Evolutionary conservation across 2,329 filamentous ascomycete species (phyloP), one percentile per base, ranked within the genome.

Genomic region (Paecilomyces variotii): DNA sequence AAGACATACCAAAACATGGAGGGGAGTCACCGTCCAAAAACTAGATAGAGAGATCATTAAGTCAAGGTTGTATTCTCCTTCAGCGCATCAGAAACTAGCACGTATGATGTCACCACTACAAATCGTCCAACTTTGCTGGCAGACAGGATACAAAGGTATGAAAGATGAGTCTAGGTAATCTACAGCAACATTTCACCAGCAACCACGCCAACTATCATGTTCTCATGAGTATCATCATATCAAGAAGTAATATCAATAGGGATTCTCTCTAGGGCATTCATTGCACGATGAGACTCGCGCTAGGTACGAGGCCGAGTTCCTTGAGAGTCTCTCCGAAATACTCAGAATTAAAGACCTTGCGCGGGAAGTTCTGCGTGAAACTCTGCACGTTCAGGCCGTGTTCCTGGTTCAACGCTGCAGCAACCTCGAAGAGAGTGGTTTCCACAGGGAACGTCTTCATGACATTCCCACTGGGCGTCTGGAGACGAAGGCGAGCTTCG

Each of bases 301-400:
- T 96, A 4, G 94, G 94, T 2, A 93, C 87, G 61, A 97, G 77
- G 0, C 92, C 93, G 14, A 93, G 89, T 75, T 99, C 94, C 77
- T 95, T 95, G 58, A 99, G 76, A 4, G 92, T 94, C 82, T 94
- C 88, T 35, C 90, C 90, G 68, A 97, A 91, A 72, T 96, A 94
- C 80, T 87, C 73, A 79, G 78, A 69, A 62, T 82, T 76, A 63
- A 88, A 97, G 0, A 85, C 84, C 80, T 97, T 96, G 69, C 84
- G 86, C 0, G 94, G 94, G 67, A 95, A 97, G 24, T 87, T 97
- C 66, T 88, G 89, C 1, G 87, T 85, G 71, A 99, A 97, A 66
- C 85, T 91, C 26, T 80, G 83, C 12, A 95, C 88, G 2, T 84
- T 76, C 4, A 84, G 73, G 0, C 89, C 90, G 55, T 84, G 86